Base-by-base conservation (phyloP, 768 basidiomycete genomes). In the Collybia sordida region DNA sequence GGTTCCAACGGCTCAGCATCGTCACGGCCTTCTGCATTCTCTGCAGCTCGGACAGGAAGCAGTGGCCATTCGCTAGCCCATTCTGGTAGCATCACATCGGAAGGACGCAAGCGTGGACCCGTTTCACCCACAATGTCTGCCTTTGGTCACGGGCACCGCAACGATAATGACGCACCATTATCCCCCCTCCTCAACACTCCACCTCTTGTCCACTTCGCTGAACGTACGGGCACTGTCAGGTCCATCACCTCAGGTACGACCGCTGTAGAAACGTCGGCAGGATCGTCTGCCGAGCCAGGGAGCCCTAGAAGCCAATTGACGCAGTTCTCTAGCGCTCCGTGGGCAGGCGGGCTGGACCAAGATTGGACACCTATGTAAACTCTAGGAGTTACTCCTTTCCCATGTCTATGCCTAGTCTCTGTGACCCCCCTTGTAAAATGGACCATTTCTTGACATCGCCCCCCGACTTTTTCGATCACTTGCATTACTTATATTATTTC, bases 1-100 rank as follows among this genome's bases (percentile, higher is more conserved):
- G 68, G 67, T 38, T 75, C 75, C 14, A 56, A 71, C 23, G 74
- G 80, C 44, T 87, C 86, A 4, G 71, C 62, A 48, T 83, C 82
- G 2, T 84, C 83, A 2, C 69, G 74, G 2, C 80, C 75, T 12
- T 81, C 81, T 31, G 72, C 69, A 1, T 68, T 70, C 45, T 79
- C 79, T 21, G 63, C 70, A 2, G 61, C 64, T 15, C 60, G 47
- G 27, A 68, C 70, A 3, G 53, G 50, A 22, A 70, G 67, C 44
- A 77, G 73, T 24, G 67, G 64, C 6, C 66, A 67, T 19, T 77
- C 77, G 0, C 68, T 81, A 23, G 58, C 74, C 0, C 74, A 75
- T 47, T 75, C 79, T 1, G 73, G 73, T 18, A 86, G 83, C 44
- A 63, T 86, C 42, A 77, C 80, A 0, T 78, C 78, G 0, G 78